phyloP scores from a whole-genome alignment of 2,329 filamentous ascomycete genomes.

The Aspergillus fijiensis region DNA sequence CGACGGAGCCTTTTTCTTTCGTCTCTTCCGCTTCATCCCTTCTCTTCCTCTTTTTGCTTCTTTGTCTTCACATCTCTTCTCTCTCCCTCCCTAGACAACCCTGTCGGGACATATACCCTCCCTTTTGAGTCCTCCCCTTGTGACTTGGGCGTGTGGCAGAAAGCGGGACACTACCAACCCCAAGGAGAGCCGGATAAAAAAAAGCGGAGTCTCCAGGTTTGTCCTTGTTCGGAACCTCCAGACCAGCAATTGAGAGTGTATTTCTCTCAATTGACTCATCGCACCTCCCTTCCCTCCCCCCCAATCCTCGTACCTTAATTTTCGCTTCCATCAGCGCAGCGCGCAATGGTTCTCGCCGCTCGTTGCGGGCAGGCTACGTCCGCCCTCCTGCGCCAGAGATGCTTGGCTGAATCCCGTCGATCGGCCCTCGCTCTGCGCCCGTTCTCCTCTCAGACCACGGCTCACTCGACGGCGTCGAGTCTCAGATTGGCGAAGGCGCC shows the following conservation, averaged over 20 bases:
- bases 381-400: constrained; percentile 44
- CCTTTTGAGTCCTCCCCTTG: constrained; percentile 17
- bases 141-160: constrained; percentile 22
- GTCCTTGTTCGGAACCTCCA: constrained; percentile 5
- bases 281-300: constrained; percentile 7
- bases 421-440: constrained; percentile 38
- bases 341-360: constrained; percentile 48
- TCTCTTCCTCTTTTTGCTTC: constrained; percentile 10
- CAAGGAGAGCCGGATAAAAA: constrained; percentile 5
- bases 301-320: constrained; percentile 4
- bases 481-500: constrained; percentile 40
- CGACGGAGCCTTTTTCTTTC: constrained; percentile 16
- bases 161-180: constrained; percentile 23
- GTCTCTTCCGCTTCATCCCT: constrained; percentile 9
- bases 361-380: constrained; percentile 45
- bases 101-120: constrained; percentile 14
- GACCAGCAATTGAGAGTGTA: constrained; percentile 7
- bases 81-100: constrained; percentile 14
- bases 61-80: constrained; percentile 12
- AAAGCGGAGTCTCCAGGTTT: constrained; percentile 11
- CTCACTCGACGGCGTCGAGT: constrained; percentile 32
- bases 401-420: constrained; percentile 38
- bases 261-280: constrained; percentile 20
- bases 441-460: constrained; percentile 38
- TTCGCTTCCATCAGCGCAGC: constrained; percentile 28